Evolutionary conservation across 2,329 filamentous ascomycete species (phyloP).

Genomic region (Fusarium sp.): DNA sequence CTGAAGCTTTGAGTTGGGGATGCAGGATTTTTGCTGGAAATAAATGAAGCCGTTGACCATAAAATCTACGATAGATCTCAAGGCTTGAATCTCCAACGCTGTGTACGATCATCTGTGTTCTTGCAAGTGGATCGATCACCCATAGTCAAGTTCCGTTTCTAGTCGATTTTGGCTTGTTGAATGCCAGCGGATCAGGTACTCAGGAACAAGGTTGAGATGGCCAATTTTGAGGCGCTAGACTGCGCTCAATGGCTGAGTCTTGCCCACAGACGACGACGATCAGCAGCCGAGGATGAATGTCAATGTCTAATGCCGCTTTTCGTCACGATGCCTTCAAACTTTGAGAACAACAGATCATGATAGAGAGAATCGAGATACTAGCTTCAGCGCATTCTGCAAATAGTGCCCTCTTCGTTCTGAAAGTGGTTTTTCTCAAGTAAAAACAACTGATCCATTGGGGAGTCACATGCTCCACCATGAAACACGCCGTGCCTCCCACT

Average conservation of each 20-base stretch:
- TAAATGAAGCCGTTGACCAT: conserved; percentile 1
- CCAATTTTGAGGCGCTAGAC: conserved; percentile 36
- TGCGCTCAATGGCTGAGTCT: conserved; percentile 23
- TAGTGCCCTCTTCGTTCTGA: background rate
- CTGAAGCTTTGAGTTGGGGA: background rate
- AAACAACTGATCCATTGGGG: conserved; percentile 10
- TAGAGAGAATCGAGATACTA: background rate
- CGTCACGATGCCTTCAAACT: background rate
- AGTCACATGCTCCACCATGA: conserved; percentile 33
- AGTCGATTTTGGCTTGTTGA: conserved; percentile 1
- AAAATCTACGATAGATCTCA: background rate
- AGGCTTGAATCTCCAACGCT: background rate
- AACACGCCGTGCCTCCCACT: conserved; percentile 32
- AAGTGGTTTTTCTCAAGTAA: conserved; percentile 18
- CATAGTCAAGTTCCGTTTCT: background rate
- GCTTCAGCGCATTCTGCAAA: background rate
- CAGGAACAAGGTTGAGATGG: conserved; percentile 37
- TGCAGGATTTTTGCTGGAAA: background rate
- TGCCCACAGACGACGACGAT: background rate
- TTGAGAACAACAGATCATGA: background rate
- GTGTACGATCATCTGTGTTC: background rate
- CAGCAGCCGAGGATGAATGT: background rate
- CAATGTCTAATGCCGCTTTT: background rate
- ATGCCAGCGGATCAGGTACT: conserved; percentile 30
- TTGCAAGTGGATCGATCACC: background rate